phyloP scores from a whole-genome alignment of 2,329 filamentous ascomycete genomes.

The Volutella citrinella region DNA sequence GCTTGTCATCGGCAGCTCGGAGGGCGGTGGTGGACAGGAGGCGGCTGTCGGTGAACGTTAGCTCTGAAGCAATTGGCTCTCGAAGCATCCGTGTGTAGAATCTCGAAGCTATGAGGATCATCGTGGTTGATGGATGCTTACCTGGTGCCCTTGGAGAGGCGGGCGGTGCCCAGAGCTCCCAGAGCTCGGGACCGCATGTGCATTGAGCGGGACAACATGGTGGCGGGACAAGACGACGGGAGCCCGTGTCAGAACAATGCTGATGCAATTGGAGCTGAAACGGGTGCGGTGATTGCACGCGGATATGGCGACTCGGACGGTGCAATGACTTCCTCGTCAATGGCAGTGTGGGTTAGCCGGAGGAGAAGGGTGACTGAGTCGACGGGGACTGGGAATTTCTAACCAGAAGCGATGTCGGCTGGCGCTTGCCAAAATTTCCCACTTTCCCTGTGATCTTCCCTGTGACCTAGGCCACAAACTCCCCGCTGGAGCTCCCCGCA shows the following conservation, averaged over 20 bases:
- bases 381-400: slow-evolving; percentile 13
- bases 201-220: slow-evolving; percentile 28
- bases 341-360: no score
- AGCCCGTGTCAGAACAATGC: slow-evolving; percentile 1
- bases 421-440: slow-evolving; percentile 22
- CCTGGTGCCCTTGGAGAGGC: no score
- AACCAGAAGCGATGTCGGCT: slow-evolving; percentile 30
- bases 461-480: slow-evolving; percentile 24
- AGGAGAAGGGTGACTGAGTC: slow-evolving; percentile 3
- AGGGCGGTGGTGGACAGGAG: slow-evolving; percentile 49
- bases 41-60: no score
- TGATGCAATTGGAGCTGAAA: slow-evolving; percentile 20
- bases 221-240: slow-evolving; percentile 11
- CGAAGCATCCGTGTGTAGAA: no score
- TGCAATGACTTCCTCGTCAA: no score
- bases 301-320: no score
- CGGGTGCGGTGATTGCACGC: no score
- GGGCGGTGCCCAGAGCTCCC: slow-evolving; percentile 19
- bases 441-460: slow-evolving; percentile 34
- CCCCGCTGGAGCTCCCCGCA: slow-evolving; percentile 24
- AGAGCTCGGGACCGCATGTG: slow-evolving; percentile 26
- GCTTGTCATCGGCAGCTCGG: slow-evolving; percentile 47
- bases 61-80: no score
- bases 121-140: no score
- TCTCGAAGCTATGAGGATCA: not conserved